phyloP scores from a whole-genome alignment of 1,284 basidiomycete species.

The Limonomyces culmigenus region DNA sequence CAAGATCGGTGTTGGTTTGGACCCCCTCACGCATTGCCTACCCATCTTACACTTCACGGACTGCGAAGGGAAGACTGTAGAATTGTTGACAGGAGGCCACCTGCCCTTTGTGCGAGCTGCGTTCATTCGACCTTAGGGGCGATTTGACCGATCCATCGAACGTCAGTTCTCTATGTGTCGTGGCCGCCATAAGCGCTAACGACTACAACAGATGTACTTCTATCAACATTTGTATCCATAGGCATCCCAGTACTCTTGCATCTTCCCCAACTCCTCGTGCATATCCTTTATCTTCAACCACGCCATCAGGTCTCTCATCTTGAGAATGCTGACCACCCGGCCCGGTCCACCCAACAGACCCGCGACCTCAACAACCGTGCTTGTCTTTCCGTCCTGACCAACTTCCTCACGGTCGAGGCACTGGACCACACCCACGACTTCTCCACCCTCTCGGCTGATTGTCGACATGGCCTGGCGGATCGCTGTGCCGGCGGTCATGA shows the following conservation, averaged over 20 bases:
- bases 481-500: constrained; percentile 93
- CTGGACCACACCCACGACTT: constrained; percentile 84
- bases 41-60: too few species aligned
- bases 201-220: too few species aligned
- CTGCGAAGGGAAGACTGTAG: too few species aligned
- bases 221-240: constrained; percentile 49
- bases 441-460: constrained; percentile 48
- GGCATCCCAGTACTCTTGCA: constrained; percentile 68
- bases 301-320: constrained; percentile 72
- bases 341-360: constrained; percentile 49
- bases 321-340: constrained; percentile 61
- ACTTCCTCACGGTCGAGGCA: constrained; percentile 85
- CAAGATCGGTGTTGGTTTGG: too few species aligned
- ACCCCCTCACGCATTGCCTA: too few species aligned
- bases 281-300: constrained; percentile 65
- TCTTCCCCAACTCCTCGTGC: constrained; percentile 48
- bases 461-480: constrained; percentile 69
- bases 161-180: too few species aligned
- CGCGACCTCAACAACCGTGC: constrained; percentile 80
- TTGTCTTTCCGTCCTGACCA: constrained; percentile 42
- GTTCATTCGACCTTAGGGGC: too few species aligned
- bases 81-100: too few species aligned
- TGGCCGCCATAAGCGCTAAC: too few species aligned
- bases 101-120: too few species aligned
- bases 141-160: too few species aligned